Base-by-base conservation (phyloP, 805 yeast species). In the Candida coleopterorum region DNA sequence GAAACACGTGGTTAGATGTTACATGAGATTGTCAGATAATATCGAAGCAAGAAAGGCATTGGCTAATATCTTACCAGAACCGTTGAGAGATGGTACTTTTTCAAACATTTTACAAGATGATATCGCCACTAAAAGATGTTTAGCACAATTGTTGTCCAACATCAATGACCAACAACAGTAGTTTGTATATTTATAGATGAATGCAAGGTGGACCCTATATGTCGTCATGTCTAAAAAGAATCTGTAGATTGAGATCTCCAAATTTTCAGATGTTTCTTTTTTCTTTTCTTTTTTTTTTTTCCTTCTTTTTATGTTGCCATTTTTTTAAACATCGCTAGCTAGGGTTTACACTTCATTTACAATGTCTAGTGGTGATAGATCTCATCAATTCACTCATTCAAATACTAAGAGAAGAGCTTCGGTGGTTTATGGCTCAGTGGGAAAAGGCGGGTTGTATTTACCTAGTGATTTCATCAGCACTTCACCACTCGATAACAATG, bases 1-100 rank as follows among this genome's bases (percentile, higher is more conserved):
- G 42, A 89, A 90, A 56, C 97, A 93, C 55, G 95, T 90, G 23
- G 93, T 90, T 20, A 75, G 97, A 56, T 90, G 98, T 57, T 90
- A 90, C 55, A 69, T 90, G 63, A 75, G 98, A 45, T 70, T 90
- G 32, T 79, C 93, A 30, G 98, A 90, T 55, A 89, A 90, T 50
- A 68, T 79, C 24, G 94, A 94, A 44, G 97, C 97, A 2, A 72
- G 96, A 46, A 84, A 84, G 45, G 88, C 96, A 0, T 69, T 90
- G 46, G 80, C 85, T 31, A 82, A 79, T 40, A 81, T 85, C 16
- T 64, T 93, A 34, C 97, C 98, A 2, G 90, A 83, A 48, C 85
- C 94, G 2, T 70, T 90, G 50, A 77, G 85, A 43, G 95, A 85
- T 56, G 90, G 85, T 14, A 85, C 97, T 0, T 89, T 93, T 56